Base-by-base conservation (phyloP, 2,329 filamentous ascomycete species). In the Aureobasidium sp. region DNA sequence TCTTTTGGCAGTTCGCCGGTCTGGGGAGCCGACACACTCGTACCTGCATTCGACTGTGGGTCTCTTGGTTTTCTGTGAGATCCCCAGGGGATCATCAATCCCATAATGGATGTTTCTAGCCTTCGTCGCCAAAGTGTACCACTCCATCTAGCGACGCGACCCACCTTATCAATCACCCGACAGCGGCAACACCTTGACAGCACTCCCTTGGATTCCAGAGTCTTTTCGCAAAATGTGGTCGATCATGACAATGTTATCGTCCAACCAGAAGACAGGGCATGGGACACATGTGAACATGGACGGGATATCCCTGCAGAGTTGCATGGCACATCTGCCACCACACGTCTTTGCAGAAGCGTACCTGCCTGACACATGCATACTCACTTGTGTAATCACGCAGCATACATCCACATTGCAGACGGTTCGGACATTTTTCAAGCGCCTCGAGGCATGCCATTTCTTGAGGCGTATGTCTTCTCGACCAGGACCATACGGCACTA, bases 391-490 rank as follows among this genome's bases (percentile, higher is more conserved):
- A 32, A 41, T 32, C 27, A 13, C 27, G 36, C 52, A 42, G 36
- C 37, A n/a, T 39, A 15, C n/a, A 32, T 13, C 37, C 7, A 42
- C 25, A 29, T 11, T 39, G 27, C 15, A 32, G 5, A 54, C 37
- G 52, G 27, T 42, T 54, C 52, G 52, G 52, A 54, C 52, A 44
- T 54, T 54, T 54, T 54, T 39, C 13, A n/a, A 39, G 15, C 30
- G 25, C 16, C 49, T 25, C 49, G 39, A 6, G 32, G 5, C 48
- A 50, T 25, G 15, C 32, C 48, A 36, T 34, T 32, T 29, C 32
- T 16, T 25, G 32, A 25, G 48, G 11, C 15, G 21, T 21, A 21
- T 39, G 15, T 16, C 29, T n/a, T 32, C 52, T 29, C 36, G 11
- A 44, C 52, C 34, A 15, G 5, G 15, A 10, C 27, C 9, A n/a